Conservation (phyloP, 2,329 filamentous ascomycete species). For the Verticillium nonalfalfae region DNA sequence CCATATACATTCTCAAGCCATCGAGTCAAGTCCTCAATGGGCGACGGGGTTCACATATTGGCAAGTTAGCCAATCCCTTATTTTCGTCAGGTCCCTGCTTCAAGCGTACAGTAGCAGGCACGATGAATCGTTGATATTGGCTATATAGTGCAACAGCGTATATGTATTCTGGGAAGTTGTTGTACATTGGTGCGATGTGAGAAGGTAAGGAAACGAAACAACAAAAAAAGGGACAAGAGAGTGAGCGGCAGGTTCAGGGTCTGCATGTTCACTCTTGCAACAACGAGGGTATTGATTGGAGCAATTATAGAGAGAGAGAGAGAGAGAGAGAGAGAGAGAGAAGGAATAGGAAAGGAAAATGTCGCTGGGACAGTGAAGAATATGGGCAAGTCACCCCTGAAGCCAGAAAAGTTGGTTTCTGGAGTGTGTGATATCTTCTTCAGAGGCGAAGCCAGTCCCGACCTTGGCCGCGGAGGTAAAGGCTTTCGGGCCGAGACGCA, state of each 20-base stretch:
- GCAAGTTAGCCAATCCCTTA: no score
- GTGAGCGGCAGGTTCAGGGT: neutral
- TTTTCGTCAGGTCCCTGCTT: no score
- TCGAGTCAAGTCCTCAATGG: no score
- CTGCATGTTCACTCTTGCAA: neutral
- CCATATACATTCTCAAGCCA: no score
- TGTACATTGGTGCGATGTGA: neutral
- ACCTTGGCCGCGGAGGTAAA: neutral
- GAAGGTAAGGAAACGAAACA: neutral
- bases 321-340: no score
- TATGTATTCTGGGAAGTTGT: neutral
- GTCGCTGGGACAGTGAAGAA: no score
- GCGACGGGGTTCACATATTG: no score
- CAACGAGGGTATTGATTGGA: neutral
- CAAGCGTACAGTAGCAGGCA: no score
- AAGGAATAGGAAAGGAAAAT: neutral
- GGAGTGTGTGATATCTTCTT: neutral
- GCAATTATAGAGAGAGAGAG: neutral
- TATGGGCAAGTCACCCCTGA: neutral
- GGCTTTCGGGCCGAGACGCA: neutral
- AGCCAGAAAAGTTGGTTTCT: neutral
- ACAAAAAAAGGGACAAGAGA: neutral
- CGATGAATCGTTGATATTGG: neutral
- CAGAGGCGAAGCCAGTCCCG: neutral
- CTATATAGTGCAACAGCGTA: neutral